A percentile compares a stretch with the other conserved stretches of the same genome.
Conservation (phyloP, 768 basidiomycete genomes). For the Tylopilus sp. region DNA sequence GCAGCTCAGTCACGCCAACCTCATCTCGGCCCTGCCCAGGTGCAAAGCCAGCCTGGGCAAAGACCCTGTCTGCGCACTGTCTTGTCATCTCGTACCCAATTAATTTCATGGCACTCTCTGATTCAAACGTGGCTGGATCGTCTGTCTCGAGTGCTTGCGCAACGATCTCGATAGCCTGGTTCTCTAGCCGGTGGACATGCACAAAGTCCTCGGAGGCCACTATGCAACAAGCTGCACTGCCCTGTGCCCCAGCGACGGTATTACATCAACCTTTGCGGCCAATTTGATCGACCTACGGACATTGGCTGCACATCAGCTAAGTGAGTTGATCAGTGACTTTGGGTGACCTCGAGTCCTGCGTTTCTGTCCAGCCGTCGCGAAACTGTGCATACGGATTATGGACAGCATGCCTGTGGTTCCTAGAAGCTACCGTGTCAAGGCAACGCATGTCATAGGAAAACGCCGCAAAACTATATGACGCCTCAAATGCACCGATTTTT, state of each 20-base stretch:
- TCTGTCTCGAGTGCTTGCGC: slow-evolving; percentile 65
- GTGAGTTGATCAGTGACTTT: slow-evolving; percentile 70
- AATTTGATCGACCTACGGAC: slow-evolving; percentile 44
- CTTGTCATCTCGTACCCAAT: slow-evolving; percentile 75
- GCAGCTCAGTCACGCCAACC: slow-evolving; percentile 78
- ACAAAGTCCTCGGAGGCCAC: slow-evolving; percentile 79
- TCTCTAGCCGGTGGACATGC: slow-evolving; percentile 63
- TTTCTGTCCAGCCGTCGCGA: slow-evolving; percentile 66
- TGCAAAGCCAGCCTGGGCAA: slow-evolving; percentile 62
- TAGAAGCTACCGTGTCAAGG: slow-evolving; percentile 48
- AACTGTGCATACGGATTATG: slow-evolving; percentile 86
- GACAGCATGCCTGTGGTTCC: slow-evolving; percentile 76
- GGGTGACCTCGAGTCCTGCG: slow-evolving; percentile 61
- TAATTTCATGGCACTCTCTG: slow-evolving; percentile 66
- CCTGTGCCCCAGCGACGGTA: slow-evolving; percentile 35
- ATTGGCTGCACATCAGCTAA: slow-evolving; percentile 85
- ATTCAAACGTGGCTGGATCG: slow-evolving; percentile 55
- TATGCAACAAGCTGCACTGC: slow-evolving; percentile 72
- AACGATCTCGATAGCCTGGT: slow-evolving; percentile 82
- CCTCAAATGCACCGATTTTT: slow-evolving; percentile 56
- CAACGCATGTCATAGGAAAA: neutral
- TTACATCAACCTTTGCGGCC: neutral
- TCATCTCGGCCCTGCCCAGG: slow-evolving; percentile 60
- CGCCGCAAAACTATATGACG: neutral
- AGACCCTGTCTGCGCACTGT: slow-evolving; percentile 61